phyloP scores from a whole-genome alignment of 2,329 filamentous ascomycete genomes.

The Eutypa lata region DNA sequence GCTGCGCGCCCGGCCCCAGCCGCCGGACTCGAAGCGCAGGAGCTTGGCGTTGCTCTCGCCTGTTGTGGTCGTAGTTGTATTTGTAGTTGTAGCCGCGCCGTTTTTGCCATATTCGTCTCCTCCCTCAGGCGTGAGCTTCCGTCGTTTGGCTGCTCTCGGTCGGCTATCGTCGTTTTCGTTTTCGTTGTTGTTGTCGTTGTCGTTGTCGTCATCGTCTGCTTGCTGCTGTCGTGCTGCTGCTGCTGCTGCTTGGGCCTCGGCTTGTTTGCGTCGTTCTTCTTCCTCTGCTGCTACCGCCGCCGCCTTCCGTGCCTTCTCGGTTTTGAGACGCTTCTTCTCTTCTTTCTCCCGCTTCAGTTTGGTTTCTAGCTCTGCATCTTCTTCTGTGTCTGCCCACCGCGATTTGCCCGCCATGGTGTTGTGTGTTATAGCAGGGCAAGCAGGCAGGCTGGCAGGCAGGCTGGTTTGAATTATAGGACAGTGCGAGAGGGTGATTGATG shows the following conservation, averaged over 20 bases:
- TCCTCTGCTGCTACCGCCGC: conserved; percentile 41
- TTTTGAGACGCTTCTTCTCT: conserved; percentile 80
- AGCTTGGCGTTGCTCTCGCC: conserved; percentile 47
- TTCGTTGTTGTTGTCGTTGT: conserved; percentile 22
- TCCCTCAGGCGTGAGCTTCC: conserved; percentile 50
- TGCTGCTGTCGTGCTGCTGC: conserved; percentile 24
- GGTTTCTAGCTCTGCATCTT: conserved; percentile 72
- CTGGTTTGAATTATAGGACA: too few relatives aligned
- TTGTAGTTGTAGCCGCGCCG: conserved; percentile 13
- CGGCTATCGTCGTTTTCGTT: conserved; percentile 30
- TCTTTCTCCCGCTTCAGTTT: conserved; percentile 79
- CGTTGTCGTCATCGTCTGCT: conserved; percentile 21
- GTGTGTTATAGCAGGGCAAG: conserved; percentile 4
- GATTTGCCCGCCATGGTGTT: conserved; percentile 64
- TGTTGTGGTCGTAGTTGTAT: conserved; percentile 12
- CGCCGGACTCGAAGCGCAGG: conserved; percentile 66
- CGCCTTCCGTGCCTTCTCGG: conserved; percentile 71
- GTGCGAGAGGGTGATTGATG: too few relatives aligned
- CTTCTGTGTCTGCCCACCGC: conserved; percentile 83
- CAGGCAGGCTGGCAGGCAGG: background rate
- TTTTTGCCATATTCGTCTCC: conserved; percentile 19
- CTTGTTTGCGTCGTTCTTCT: conserved; percentile 36
- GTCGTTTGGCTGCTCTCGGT: conserved; percentile 59
- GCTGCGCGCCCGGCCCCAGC: conserved; percentile 70
- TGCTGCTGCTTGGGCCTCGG: conserved; percentile 28